Evolutionary conservation across 345 rosid species (phyloP).

Genomic region (Orychophragmus violaceus): DNA sequence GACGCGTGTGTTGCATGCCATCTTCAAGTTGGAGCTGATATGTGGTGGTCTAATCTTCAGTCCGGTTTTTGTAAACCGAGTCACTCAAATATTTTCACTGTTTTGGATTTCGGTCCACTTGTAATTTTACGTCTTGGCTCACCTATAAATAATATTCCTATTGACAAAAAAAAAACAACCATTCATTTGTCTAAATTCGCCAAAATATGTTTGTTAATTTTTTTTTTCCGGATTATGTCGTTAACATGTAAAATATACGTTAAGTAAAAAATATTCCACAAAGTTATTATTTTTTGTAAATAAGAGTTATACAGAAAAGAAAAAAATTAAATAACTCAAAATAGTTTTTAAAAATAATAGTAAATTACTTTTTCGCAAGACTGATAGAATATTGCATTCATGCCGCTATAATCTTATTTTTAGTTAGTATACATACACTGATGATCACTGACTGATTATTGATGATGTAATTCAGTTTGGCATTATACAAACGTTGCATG

Average conservation of each 20-base stretch:
- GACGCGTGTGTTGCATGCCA: no score
- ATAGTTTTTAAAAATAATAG: neutral
- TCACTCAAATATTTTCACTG: no score
- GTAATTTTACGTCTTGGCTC: no score
- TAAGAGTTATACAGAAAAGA: neutral
- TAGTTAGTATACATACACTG: neutral
- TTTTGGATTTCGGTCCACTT: no score
- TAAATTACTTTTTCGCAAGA: neutral
- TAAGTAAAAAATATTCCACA: no score
- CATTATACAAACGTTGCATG: neutral
- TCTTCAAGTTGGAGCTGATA: no score
- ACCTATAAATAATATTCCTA: no score
- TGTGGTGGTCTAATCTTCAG: no score
- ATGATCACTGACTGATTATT: neutral
- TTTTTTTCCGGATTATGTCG: neutral
- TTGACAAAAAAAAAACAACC: no score
- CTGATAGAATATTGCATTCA: no score
- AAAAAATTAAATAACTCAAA: neutral
- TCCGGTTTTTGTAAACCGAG: no score
- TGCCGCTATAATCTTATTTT: no score
- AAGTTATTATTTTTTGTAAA: neutral
- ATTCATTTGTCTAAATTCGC: neutral
- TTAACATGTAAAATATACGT: neutral
- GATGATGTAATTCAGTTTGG: conserved; percentile 13
- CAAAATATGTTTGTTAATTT: neutral